phyloP scores from a whole-genome alignment of 2,329 filamentous ascomycete species.

The Aspergillus ibericus region DNA sequence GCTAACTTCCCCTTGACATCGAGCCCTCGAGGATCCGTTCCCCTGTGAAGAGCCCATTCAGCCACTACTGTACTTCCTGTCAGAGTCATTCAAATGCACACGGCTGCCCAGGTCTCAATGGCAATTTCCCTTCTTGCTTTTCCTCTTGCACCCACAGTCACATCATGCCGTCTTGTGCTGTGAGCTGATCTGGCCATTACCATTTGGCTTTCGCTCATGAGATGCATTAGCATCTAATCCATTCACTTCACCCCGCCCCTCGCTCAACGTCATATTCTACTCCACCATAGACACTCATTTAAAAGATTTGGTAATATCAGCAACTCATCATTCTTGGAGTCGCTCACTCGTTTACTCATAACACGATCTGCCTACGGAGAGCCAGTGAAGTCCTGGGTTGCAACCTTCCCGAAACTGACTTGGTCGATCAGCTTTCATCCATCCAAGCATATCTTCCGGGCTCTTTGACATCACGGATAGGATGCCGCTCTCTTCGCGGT shows the following conservation, averaged over 20 bases:
- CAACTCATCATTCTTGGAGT: background rate
- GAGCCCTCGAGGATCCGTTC: too few species aligned
- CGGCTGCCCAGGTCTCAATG: background rate
- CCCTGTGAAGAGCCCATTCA: background rate
- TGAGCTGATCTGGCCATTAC: background rate
- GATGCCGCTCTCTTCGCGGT: background rate
- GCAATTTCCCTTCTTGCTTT: background rate
- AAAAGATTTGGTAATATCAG: background rate
- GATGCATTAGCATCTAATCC: too few species aligned
- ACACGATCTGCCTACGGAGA: background rate
- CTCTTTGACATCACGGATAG: background rate
- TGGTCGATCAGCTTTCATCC: background rate
- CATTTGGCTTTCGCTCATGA: background rate
- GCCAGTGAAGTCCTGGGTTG: background rate
- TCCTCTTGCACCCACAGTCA: background rate
- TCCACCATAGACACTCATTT: background rate
- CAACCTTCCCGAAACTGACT: background rate
- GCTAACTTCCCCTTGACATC: too few species aligned
- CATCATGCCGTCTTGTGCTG: background rate
- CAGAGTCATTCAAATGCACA: background rate
- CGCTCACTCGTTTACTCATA: background rate
- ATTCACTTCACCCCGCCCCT: too few species aligned
- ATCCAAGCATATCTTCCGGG: background rate
- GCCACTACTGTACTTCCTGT: background rate
- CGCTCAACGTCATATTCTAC: background rate